Evolutionary conservation across 768 basidiomycete genomes (phyloP), one percentile per base, ranked within the genome.

Genomic region (Coprinellus micaceus): DNA sequence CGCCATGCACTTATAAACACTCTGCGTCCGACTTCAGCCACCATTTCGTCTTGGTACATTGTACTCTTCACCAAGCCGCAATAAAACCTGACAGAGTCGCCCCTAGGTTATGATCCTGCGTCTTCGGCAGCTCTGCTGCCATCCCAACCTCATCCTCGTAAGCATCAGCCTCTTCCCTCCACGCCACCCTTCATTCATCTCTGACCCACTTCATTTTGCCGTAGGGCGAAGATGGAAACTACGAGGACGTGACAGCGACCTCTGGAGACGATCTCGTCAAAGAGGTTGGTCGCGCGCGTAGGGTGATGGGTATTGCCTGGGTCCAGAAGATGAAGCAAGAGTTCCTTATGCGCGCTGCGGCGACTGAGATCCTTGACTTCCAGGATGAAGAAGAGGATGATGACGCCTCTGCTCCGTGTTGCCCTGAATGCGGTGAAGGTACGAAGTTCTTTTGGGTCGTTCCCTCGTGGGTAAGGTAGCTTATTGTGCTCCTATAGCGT

Each of bases 81-180:
- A n/a, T n/a, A n/a, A n/a, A 33, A 33, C 29, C 49, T 30, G 11
- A 25, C 47, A 21, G 36, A 25, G 40, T 15, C 25, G 24, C 10
- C 17, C 13, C n/a, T 61, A 86, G 76, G 83, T 89, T 22, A 77
- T 91, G 80, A 86, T 92, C 19, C 75, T 91, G 30, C 84, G 89
- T 5, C 71, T 93, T 39, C 78, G 89, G 4, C 89, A 91, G 63
- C 70, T 91, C 0, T 88, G 86, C 63, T 82, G 82, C 60, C 88
- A 89, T 65, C 89, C 89, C 0, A 73, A 84, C 62, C 79, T 91
- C 4, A 83, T 89, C 40, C 73, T 88, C 39, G 85, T 86, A 50
- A 29, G 79, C n/a, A n/a, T n/a, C n/a, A n/a, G n/a, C n/a, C n/a
- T n/a, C n/a, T n/a, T n/a, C n/a, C n/a, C n/a, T n/a, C n/a, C n/a